Conservation (phyloP, 257 asterid species). For the Solanum microdontum region DNA sequence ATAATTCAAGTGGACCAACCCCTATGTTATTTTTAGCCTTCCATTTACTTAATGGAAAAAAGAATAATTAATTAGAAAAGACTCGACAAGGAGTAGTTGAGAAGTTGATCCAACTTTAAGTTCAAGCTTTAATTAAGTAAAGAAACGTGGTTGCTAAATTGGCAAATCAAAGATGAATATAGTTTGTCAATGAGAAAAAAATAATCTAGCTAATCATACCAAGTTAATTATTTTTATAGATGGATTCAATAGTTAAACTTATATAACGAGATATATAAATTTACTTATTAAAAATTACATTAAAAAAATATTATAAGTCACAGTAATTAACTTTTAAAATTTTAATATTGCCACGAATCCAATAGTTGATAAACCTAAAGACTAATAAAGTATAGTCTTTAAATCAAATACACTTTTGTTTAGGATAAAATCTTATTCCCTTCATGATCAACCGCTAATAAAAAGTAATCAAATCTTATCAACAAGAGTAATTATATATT, state of each 20-base stretch:
- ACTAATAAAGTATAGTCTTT: not conserved
- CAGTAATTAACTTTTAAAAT: too few species aligned
- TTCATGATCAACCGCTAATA: not conserved
- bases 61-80: not conserved
- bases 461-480: not conserved
- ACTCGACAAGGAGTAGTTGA: not conserved
- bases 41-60: not conserved
- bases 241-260: accelerated
- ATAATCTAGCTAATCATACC: not conserved
- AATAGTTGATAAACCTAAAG: too few species aligned
- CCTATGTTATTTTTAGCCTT: not conserved
- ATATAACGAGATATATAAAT: not conserved
- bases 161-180: not conserved
- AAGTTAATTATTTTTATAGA: not conserved
- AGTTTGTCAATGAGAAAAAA: not conserved
- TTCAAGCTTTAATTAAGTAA: not conserved
- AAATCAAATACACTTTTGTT: too few species aligned
- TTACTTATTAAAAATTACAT: too few species aligned
- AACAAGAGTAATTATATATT: not conserved
- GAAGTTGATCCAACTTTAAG: not conserved
- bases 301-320: too few species aligned
- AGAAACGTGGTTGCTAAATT: not conserved
- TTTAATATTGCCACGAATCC: accelerated
- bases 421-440: not conserved
- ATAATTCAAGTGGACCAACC: not conserved